Evolutionary conservation across 163 green algal genomes (phyloP).

Genomic region (Coccomyxa subellipsoidea): DNA sequence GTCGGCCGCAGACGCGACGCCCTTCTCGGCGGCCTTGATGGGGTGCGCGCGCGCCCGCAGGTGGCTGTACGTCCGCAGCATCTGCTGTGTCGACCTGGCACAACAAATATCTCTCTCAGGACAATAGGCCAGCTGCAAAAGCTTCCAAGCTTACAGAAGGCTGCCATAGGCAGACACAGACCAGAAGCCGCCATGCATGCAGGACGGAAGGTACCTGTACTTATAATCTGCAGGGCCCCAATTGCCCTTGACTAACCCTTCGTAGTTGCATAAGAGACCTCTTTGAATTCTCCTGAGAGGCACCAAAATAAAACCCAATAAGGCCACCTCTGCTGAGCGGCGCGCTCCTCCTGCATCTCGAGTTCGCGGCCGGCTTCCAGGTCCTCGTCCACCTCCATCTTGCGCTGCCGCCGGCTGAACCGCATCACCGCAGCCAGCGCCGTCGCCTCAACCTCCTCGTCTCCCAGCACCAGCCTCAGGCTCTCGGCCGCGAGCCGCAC

Average conservation of each 20-base stretch:
- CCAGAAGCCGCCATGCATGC: no score
- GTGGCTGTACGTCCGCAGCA: conserved; percentile 1
- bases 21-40: conserved; percentile 22
- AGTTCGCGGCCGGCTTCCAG: not conserved
- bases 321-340: conserved; percentile 13
- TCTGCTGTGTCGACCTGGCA: conserved; percentile 8
- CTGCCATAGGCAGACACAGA: no score
- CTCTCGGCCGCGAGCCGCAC: not conserved
- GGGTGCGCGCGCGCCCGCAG: not conserved
- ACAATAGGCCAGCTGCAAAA: no score
- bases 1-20: not conserved
- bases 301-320: no score
- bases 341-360: not conserved
- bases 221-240: no score
- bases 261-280: no score
- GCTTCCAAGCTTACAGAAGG: no score
- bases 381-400: not conserved
- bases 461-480: not conserved
- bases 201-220: no score
- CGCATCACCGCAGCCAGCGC: not conserved
- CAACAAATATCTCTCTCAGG: not conserved
- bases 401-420: conserved; percentile 9
- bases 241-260: no score
- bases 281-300: no score
- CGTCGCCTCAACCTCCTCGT: not conserved